Conservation (phyloP, 164 flowering plant genomes). For the Macadamia integrifolia region DNA sequence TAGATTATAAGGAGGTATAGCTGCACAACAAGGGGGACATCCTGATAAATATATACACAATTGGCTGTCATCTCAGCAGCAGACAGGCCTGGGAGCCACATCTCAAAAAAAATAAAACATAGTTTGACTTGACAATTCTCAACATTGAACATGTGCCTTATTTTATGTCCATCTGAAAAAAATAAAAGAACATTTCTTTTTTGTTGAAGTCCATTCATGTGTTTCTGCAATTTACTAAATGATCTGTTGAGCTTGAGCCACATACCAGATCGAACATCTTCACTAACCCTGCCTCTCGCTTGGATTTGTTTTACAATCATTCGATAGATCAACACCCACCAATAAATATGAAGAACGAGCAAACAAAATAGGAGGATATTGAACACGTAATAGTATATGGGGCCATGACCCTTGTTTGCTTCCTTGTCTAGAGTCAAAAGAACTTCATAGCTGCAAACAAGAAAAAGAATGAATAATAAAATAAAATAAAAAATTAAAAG, state of each 20-base stretch:
- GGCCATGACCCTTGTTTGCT: constrained; percentile 59
- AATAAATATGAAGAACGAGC: constrained; percentile 84
- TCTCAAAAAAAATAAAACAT: no score
- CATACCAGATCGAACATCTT: constrained; percentile 95
- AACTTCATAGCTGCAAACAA: constrained; percentile 75
- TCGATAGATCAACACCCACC: constrained; percentile 86
- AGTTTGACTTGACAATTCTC: no score
- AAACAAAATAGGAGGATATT: constrained; percentile 75
- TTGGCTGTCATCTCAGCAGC: no score
- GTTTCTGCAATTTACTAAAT: not conserved
- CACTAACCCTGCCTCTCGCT: constrained; percentile 77
- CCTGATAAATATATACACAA: no score
- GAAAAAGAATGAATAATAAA: not conserved
- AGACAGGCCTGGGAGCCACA: no score
- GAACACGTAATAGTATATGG: constrained; percentile 78
- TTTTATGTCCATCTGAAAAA: no score
- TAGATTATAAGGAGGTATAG: no score
- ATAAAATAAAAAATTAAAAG: not conserved
- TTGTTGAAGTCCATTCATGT: not conserved
- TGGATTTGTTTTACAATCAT: constrained; percentile 89
- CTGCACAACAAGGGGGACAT: no score
- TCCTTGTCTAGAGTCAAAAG: constrained; percentile 53
- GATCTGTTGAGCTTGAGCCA: not conserved
- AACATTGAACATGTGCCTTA: no score
- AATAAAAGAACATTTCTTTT: no score